Percentiles rank a stretch among this genome's conserved stretches.
Conservation (phyloP, 208 protist genomes). For the Crithidia mellificae region DNA sequence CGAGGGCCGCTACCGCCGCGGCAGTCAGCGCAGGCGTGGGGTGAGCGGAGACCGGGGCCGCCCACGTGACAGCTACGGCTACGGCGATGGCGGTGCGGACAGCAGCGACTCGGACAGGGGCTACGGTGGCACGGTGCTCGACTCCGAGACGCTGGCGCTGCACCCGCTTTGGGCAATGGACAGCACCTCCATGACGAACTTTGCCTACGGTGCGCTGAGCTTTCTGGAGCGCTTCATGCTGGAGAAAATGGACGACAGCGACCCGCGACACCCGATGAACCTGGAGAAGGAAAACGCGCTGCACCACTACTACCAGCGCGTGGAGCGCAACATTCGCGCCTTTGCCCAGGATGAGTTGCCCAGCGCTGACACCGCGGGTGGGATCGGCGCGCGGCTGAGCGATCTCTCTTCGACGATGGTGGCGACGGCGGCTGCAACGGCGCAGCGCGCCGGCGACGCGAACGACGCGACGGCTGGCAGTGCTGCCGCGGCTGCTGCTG, state of each 20-base stretch:
- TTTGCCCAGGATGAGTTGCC: slow-evolving; percentile 16
- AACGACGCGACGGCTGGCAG: slow-evolving; percentile 11
- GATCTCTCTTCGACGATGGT: not conserved
- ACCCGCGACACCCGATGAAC: slow-evolving; percentile 73
- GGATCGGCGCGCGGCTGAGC: not conserved
- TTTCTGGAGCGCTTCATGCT: slow-evolving; percentile 76
- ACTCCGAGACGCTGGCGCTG: slow-evolving; percentile 44
- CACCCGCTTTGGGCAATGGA: slow-evolving; percentile 61
- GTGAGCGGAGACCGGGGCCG: not conserved
- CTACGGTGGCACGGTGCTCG: slow-evolving; percentile 21
- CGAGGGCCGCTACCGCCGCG: not conserved
- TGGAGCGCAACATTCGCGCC: slow-evolving; percentile 42
- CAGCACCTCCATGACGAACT: slow-evolving; percentile 55
- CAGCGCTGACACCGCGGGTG: not conserved
- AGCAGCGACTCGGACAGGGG: not conserved
- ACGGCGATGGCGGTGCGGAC: not conserved
- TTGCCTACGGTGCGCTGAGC: slow-evolving; percentile 65
- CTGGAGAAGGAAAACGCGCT: slow-evolving; percentile 51
- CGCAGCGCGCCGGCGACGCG: too few species aligned
- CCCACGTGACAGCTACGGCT: not conserved
- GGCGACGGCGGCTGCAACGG: not conserved
- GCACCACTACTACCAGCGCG: slow-evolving; percentile 43
- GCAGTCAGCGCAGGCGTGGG: not conserved
- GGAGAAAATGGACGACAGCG: slow-evolving; percentile 73
- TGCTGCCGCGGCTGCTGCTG: slow-evolving; percentile 3